A percentile compares a stretch with the other conserved stretches of the same genome.
Evolutionary conservation across 2,329 filamentous ascomycete species (phyloP).

Genomic region (Lachnellula hyalina): DNA sequence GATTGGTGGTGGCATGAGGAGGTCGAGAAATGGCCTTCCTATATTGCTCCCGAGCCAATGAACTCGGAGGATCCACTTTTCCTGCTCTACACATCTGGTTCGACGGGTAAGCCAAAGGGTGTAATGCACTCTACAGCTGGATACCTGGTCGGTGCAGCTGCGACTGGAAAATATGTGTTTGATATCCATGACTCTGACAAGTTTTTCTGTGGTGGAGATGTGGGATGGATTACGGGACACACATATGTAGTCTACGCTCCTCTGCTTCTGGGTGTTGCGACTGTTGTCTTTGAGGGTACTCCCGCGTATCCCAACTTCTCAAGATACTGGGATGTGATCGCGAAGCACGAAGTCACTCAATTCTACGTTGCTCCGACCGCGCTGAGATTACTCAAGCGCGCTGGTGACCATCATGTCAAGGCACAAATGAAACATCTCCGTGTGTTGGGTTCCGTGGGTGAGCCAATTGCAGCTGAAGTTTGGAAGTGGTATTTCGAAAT

Average conservation of each 20-base stretch:
- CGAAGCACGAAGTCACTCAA: conserved; percentile 90
- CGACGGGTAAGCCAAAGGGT: conserved; percentile 97
- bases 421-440: conserved; percentile 83
- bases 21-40: conserved; percentile 91
- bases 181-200: conserved; percentile 91
- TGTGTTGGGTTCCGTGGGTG: conserved; percentile 89
- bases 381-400: conserved; percentile 87
- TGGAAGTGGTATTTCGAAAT: conserved; percentile 99
- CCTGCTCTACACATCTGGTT: conserved; percentile 95
- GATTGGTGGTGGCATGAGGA: conserved; percentile 99
- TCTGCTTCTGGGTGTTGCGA: conserved; percentile 84
- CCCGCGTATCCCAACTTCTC: conserved; percentile 97
- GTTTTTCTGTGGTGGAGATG: conserved; percentile 97
- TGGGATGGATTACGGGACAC: conserved; percentile 98
- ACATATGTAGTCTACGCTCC: conserved; percentile 98
- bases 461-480: conserved; percentile 95
- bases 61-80: conserved; percentile 94
- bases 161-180: conserved; percentile 97
- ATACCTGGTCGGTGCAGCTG: conserved; percentile 88
- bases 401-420: conserved; percentile 87
- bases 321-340: conserved; percentile 97
- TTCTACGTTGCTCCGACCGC: conserved; percentile 98
- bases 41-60: conserved; percentile 84
- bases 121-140: conserved; percentile 96
- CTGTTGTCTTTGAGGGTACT: conserved; percentile 96